Conservation (phyloP, 768 basidiomycete species). For the Podaxis sp. region DNA sequence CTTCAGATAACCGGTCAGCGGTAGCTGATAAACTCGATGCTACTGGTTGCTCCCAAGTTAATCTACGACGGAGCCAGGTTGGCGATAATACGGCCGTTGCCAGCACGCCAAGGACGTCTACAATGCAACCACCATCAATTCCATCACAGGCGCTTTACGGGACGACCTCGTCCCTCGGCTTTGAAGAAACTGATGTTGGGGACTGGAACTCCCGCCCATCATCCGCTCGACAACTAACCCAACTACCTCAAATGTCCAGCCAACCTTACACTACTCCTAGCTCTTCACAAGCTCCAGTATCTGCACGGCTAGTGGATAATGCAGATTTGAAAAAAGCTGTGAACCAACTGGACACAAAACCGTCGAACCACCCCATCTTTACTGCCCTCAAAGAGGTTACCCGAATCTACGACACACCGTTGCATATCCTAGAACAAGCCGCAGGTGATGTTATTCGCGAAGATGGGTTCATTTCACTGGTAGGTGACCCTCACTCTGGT, state of each 20-base stretch:
- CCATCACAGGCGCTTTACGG: not conserved
- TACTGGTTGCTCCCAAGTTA: not conserved
- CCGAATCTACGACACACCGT: constrained; percentile 50
- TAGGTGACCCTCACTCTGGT: constrained; percentile 25
- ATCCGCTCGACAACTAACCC: not conserved
- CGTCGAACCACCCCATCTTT: constrained; percentile 20
- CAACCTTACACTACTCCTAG: not conserved
- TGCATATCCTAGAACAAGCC: constrained; percentile 46
- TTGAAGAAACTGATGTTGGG: not conserved
- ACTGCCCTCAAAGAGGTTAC: constrained; percentile 39
- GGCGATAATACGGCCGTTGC: not conserved
- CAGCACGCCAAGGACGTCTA: not conserved
- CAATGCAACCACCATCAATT: constrained; percentile 5
- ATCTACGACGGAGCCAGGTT: not conserved
- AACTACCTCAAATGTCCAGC: not conserved
- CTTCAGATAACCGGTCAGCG: too few species aligned
- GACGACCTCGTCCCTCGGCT: not conserved
- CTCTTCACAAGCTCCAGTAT: not conserved
- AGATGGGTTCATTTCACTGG: constrained; percentile 76
- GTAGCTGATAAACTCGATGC: not conserved
- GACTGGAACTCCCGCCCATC: not conserved
- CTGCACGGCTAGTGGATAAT: not conserved
- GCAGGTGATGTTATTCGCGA: constrained; percentile 63
- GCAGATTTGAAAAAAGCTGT: not conserved
- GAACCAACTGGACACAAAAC: not conserved